These are phyloP conservation scores for Lanmaoa pseudosensibilis DNA, from an alignment of 768 basidiomycete genomes.

Conservation along the genomic window DNA sequence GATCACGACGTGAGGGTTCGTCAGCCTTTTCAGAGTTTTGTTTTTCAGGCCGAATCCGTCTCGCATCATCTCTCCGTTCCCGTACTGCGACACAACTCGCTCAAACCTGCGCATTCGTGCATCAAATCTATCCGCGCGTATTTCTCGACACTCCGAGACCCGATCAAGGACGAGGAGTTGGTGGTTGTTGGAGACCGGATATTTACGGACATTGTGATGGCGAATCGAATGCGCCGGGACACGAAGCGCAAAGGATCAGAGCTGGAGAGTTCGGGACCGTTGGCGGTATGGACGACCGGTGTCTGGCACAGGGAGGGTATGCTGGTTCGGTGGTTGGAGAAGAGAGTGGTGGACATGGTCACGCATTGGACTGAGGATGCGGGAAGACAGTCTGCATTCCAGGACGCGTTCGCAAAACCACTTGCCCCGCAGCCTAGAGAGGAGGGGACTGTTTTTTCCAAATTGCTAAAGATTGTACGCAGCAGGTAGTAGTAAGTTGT, in stretches of 20 bases:
- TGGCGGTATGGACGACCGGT: conserved; percentile 69
- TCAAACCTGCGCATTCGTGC: conserved; percentile 83
- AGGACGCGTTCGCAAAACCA: not conserved
- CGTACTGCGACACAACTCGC: conserved; percentile 71
- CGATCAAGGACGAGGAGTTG: conserved; percentile 61
- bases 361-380: conserved; percentile 36
- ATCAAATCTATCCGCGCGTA: conserved; percentile 69
- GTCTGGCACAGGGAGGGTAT: conserved; percentile 69
- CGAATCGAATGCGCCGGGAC: conserved; percentile 60
- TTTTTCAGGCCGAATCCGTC: conserved; percentile 81
- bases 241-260: not conserved
- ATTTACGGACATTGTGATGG: conserved; percentile 88
- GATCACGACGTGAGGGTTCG: not conserved
- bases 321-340: conserved; percentile 61
- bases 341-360: conserved; percentile 45
- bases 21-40: not conserved
- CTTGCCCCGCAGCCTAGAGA: not conserved
- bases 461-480: not conserved
- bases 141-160: conserved; percentile 61
- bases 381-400: not conserved
- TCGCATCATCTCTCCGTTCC: conserved; percentile 74
- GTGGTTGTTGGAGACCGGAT: conserved; percentile 90
- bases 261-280: conserved; percentile 41
- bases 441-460: not conserved
- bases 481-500: not conserved